Evolutionary conservation across 306 rosid genomes (phyloP), one percentile per base, ranked within the genome.

Genomic region (Dryas drummondii): DNA sequence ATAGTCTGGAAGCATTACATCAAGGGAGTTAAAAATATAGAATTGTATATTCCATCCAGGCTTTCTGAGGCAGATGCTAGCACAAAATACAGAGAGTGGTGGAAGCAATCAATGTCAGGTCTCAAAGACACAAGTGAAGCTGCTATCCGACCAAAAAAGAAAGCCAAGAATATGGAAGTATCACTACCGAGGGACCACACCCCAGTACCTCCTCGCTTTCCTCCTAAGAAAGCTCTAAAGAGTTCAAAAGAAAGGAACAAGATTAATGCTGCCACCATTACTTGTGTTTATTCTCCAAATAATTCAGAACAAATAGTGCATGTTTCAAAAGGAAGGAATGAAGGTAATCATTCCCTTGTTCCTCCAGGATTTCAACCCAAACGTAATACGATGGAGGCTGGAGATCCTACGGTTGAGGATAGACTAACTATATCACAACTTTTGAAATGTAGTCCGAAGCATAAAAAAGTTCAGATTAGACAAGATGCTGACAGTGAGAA

Each of bases 1-100:
- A 27, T 58, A 62, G 85, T 85, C 42, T 86, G 92, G 87, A 67
- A 47, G 50, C 62, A 75, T 54, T 86, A 72, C 73, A n/a, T 50
- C 32, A 76, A 78, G 51, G 58, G 76, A 5, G 10, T 76, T 10
- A 68, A 64, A 4, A 54, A 59, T 13, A 37, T 52, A 37, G 76
- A 22, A 9, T 40, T 87, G 67, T 82, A 73, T 40, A 71, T 90
- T 50, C 90, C 85, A 27, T 70, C 87, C 3, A 56, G 80, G 75
- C 66, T 71, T 52, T 79, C 66, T 51, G 65, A 82, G 78, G 84
- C 67, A 8, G 86, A 84, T 70, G 47, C 53, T 6, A 83, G 70
- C 32, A 2, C 10, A 37, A 55, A 16, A 14, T 74, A 74, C 59
- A 6, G 62, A 13, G 12, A 74, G 32, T 80, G 83, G 79, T 74